phyloP scores from a whole-genome alignment of 106 monocot species.

The Dendrobium officinale region DNA sequence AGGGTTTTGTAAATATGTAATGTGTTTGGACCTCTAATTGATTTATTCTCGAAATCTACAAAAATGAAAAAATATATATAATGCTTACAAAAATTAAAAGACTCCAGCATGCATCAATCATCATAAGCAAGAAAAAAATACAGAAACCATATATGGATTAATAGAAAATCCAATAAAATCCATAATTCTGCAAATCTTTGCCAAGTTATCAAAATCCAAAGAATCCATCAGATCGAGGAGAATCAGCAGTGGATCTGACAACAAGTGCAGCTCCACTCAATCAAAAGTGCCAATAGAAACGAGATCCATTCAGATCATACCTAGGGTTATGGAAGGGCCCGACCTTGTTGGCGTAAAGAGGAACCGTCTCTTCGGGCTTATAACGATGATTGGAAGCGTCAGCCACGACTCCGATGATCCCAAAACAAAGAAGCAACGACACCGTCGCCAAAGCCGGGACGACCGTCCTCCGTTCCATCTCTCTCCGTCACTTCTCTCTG shows the following conservation, averaged over 20 bases:
- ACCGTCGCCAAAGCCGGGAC: not conserved
- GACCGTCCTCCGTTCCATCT: not conserved
- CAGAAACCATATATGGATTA: not conserved
- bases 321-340: constrained; percentile 68
- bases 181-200: not conserved
- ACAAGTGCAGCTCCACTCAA: not conserved
- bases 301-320: constrained; percentile 9
- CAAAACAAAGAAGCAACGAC: not conserved
- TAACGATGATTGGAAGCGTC: constrained; percentile 58
- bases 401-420: constrained; percentile 17
- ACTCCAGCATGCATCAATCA: not conserved
- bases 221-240: not conserved
- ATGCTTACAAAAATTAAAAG: not conserved
- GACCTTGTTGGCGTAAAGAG: constrained; percentile 65
- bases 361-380: constrained; percentile 40
- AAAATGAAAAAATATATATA: not conserved
- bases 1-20: not conserved
- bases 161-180: not conserved
- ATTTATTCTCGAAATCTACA: not conserved
- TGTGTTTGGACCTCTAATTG: not conserved
- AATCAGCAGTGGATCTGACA: not conserved
- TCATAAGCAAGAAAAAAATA: not conserved
- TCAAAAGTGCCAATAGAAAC: not conserved
- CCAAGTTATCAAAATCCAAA: not conserved
- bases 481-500: not conserved